Conservation (phyloP, 2,329 filamentous ascomycete genomes). For the Cryphonectria parasitica region DNA sequence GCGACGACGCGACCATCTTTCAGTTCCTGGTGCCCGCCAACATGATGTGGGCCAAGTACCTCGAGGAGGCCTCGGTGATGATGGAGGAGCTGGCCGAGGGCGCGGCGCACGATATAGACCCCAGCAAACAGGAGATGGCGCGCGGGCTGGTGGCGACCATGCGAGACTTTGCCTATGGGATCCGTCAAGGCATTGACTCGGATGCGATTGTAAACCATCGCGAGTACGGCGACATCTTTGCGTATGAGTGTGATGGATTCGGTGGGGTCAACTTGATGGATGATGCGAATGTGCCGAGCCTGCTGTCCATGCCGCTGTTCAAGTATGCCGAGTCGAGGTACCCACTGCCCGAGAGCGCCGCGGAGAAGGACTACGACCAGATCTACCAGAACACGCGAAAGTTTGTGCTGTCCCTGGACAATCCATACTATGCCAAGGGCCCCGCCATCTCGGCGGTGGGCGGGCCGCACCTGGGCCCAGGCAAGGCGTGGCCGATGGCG, state of each 20-base stretch:
- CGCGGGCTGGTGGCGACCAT: conserved; percentile 56
- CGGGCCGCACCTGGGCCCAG: conserved; percentile 66
- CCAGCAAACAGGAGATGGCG: conserved; percentile 41
- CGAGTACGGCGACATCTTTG: conserved; percentile 70
- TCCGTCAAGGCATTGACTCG: conserved; percentile 69
- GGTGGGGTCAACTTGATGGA: conserved; percentile 71
- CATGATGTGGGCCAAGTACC: conserved; percentile 69
- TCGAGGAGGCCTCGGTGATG: conserved; percentile 56
- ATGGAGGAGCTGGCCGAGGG: conserved; percentile 50
- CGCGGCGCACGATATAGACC: conserved; percentile 33
- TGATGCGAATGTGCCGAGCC: conserved; percentile 71
- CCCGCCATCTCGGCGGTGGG: conserved; percentile 73
- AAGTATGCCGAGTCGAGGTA: conserved; percentile 49
- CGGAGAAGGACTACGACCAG: conserved; percentile 53
- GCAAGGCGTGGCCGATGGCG: conserved; percentile 61
- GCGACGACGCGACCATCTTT: conserved; percentile 80
- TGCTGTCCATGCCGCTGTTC: conserved; percentile 67
- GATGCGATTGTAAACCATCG: conserved; percentile 69
- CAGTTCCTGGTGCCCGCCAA: conserved; percentile 81
- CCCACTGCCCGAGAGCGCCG: conserved; percentile 14
- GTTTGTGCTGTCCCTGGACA: conserved; percentile 75
- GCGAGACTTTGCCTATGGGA: conserved; percentile 61
- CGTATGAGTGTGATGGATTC: conserved; percentile 77
- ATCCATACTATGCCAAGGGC: conserved; percentile 77
- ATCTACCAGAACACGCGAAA: conserved; percentile 79